Percentiles rank a stretch among this genome's conserved stretches.
These are phyloP conservation scores for Ophiocordyceps camponoti-floridani DNA, from an alignment of 2,329 filamentous ascomycete genomes.

Conservation along the genomic window DNA sequence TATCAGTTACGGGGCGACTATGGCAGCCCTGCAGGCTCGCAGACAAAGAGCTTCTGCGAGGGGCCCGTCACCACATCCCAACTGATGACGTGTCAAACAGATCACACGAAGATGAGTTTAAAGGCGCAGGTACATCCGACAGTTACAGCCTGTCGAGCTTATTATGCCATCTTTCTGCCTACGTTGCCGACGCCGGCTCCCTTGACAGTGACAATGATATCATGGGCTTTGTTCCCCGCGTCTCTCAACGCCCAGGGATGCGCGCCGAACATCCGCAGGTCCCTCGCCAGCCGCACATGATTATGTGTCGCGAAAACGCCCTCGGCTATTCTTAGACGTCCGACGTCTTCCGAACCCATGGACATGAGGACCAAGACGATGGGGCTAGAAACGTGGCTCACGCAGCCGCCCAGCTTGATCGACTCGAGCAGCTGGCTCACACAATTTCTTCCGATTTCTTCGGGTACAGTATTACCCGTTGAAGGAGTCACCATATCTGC, in stretches of 20 bases:
- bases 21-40: conserved; percentile 30
- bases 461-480: conserved; percentile 64
- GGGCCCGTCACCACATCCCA: conserved; percentile 1
- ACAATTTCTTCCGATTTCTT: conserved; percentile 77
- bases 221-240: conserved; percentile 44
- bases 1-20: conserved; percentile 34
- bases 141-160: conserved; percentile 6
- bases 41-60: conserved; percentile 18
- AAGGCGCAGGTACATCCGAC: background rate
- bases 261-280: conserved; percentile 75
- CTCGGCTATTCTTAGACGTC: conserved; percentile 62
- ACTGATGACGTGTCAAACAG: conserved; percentile 2
- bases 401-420: conserved; percentile 68
- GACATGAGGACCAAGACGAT: conserved; percentile 83
- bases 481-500: conserved; percentile 66
- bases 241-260: conserved; percentile 83
- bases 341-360: conserved; percentile 94
- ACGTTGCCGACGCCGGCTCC: conserved; percentile 89
- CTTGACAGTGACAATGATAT: conserved; percentile 80
- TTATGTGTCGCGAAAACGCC: conserved; percentile 71
- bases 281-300: conserved; percentile 62
- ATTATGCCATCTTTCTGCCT: conserved; percentile 62
- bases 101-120: conserved; percentile 2
- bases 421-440: conserved; percentile 79
- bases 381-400: conserved; percentile 49